Base-by-base conservation (phyloP, 1,284 basidiomycete species). In the Megacollybia platyphylla region DNA sequence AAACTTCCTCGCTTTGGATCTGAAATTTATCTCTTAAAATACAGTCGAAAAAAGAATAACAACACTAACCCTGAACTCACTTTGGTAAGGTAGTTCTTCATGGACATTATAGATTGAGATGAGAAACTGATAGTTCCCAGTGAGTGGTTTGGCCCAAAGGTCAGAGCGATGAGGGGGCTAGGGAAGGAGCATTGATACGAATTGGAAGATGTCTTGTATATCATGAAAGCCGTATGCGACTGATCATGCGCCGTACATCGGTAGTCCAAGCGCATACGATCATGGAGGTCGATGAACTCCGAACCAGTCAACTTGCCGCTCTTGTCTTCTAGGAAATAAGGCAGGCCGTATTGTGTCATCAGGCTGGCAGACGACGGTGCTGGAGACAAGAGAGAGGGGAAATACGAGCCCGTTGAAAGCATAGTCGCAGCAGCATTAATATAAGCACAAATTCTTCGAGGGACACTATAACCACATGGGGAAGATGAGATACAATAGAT, bases 251-350 rank as follows among this genome's bases (percentile, higher is more conserved):
- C 60, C n/a, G 68, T 72, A 46, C 70, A 65, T 31, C 68, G 65
- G 44, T 77, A 58, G 43, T 54, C 56, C 48, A 79, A 60, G 34
- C 61, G 62, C 54, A 79, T 65, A 28, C 79, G 74, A 41, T 73
- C 73, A 55, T 81, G 63, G 50, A 79, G 62, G 57, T 83, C 79
- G 41, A 67, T 52, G 53, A 75, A 82, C 27, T 76, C 70, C 4
- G 74, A 70, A 31, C 67, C 71, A 7, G 61, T 59, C 39, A 77
- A 56, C 34, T 54, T 57, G 6, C 76, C 76, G 5, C 68, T 70
- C 45, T 63, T 70, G 60, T 81, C 79, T 53, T 79, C 75, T 47
- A 82, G 71, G 52, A 80, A 69, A 54, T 61, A 72, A 30, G 76
- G 71, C 52, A 79, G 60, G 44, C 70, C 72, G 49, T 70, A 74